Evolutionary conservation across 148 eudicot species (phyloP).

Genomic region (Salicornia ramosissima): DNA sequence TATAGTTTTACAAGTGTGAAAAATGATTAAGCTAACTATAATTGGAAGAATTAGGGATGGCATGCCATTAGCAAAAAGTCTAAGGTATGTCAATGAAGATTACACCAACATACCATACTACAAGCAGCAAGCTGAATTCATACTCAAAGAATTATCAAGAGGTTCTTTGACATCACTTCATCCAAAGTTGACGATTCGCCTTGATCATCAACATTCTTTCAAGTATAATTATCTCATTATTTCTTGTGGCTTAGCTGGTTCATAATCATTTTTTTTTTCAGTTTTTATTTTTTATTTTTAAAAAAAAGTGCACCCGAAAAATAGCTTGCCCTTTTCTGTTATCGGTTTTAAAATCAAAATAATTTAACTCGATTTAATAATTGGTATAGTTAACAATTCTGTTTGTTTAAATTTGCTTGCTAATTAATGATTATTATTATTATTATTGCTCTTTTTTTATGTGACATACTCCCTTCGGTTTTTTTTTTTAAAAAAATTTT

Average conservation of each 20-base stretch:
- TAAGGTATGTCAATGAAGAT: slow-evolving; percentile 32
- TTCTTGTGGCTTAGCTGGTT: background rate
- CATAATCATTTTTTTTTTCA: background rate
- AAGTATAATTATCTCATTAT: slow-evolving; percentile 23
- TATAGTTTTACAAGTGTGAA: background rate
- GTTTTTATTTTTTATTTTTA: no score
- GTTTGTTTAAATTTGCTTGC: no score
- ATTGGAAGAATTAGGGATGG: slow-evolving; percentile 53
- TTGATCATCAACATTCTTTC: slow-evolving; percentile 44
- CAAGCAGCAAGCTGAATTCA: slow-evolving; percentile 46
- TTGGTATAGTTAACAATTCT: no score
- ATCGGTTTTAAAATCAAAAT: no score
- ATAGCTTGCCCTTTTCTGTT: no score
- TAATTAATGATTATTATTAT: no score
- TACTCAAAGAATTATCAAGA: slow-evolving; percentile 45
- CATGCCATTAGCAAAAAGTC: slow-evolving; percentile 46
- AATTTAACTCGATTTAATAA: no score
- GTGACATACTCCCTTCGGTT: no score
- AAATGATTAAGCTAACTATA: slow-evolving; percentile 48
- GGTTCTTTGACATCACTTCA: slow-evolving; percentile 28
- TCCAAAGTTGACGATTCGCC: slow-evolving; percentile 34
- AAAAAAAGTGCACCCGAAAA: no score
- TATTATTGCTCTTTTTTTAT: no score
- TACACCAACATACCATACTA: slow-evolving; percentile 25
- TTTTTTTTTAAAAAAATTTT: no score